These are phyloP conservation scores for Salix caprea DNA, from an alignment of 345 rosid genomes.

Conservation along the genomic window DNA sequence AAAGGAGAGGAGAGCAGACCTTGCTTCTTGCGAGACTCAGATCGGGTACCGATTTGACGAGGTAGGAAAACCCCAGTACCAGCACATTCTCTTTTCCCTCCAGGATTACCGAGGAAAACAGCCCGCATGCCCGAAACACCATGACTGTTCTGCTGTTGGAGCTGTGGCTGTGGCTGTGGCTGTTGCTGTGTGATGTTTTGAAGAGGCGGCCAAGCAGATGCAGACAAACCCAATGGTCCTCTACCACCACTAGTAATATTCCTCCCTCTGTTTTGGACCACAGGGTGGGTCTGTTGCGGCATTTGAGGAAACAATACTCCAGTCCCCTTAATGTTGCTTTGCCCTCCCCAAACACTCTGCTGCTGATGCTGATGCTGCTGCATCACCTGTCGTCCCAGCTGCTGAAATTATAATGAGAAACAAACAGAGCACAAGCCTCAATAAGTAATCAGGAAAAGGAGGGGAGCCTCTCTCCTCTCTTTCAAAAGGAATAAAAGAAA, in stretches of 20 bases:
- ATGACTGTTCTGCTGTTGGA: neutral
- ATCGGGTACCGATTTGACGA: conserved; percentile 35
- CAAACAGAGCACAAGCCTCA: neutral
- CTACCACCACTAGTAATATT: neutral
- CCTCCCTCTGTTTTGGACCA: conserved; percentile 6
- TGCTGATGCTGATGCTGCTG: conserved; percentile 37
- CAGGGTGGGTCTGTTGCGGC: conserved; percentile 2
- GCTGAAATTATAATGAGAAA: conserved; percentile 42
- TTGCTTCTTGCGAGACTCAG: conserved; percentile 46
- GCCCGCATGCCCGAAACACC: conserved; percentile 44
- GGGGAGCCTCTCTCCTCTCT: neutral
- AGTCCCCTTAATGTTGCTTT: conserved; percentile 12
- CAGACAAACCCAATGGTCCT: conserved; percentile 33
- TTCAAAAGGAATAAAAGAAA: neutral
- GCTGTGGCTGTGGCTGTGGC: neutral
- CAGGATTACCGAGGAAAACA: conserved; percentile 44
- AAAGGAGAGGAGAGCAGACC: neutral
- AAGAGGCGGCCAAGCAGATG: conserved; percentile 58
- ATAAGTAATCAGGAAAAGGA: neutral
- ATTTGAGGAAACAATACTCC: conserved; percentile 10
- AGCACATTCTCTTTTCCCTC: conserved; percentile 47
- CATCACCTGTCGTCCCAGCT: conserved; percentile 49
- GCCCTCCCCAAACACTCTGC: conserved; percentile 30
- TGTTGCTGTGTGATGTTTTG: conserved; percentile 26
- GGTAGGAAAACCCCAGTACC: conserved; percentile 96